Conservation (phyloP, 1,139 yeast species). For the Scheffersomyces illinoinensis region DNA sequence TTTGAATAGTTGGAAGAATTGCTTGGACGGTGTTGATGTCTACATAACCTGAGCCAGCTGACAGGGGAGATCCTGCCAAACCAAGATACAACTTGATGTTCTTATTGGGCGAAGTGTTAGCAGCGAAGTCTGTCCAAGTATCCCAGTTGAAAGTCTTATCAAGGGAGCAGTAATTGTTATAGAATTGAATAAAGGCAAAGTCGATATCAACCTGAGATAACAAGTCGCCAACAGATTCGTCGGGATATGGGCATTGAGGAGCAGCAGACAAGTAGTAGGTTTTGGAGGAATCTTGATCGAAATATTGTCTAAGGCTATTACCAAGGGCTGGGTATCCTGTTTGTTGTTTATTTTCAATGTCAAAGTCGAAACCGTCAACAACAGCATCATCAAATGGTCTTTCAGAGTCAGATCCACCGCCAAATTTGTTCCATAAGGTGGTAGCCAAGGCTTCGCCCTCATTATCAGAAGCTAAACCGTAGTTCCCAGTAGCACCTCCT, state of each 20-base stretch:
- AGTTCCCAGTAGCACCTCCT: constrained; percentile 18
- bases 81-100: constrained; percentile 28
- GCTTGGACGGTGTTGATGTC: constrained; percentile 18
- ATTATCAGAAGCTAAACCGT: constrained; percentile 13
- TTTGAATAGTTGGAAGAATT: constrained; percentile 30
- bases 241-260: constrained; percentile 17
- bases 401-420: constrained; percentile 14
- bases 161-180: constrained; percentile 15
- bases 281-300: constrained; percentile 10
- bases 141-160: constrained; percentile 15
- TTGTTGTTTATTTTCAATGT: constrained; percentile 15
- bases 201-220: constrained; percentile 9
- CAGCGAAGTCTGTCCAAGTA: constrained; percentile 26
- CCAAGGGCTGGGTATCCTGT: constrained; percentile 17
- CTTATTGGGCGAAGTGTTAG: constrained; percentile 20
- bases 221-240: constrained; percentile 11
- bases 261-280: constrained; percentile 15
- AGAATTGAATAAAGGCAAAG: constrained; percentile 16
- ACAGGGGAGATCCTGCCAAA: constrained; percentile 45
- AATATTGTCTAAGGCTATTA: constrained; percentile 6
- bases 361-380: constrained; percentile 23
- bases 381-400: constrained; percentile 22
- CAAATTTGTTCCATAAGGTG: constrained; percentile 19
- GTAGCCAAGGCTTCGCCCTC: constrained; percentile 15
- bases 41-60: constrained; percentile 68